Percentiles rank a stretch among this genome's conserved stretches.
Evolutionary conservation across 2,329 filamentous ascomycete species (phyloP).

Genomic region (Botryotinia calthae): DNA sequence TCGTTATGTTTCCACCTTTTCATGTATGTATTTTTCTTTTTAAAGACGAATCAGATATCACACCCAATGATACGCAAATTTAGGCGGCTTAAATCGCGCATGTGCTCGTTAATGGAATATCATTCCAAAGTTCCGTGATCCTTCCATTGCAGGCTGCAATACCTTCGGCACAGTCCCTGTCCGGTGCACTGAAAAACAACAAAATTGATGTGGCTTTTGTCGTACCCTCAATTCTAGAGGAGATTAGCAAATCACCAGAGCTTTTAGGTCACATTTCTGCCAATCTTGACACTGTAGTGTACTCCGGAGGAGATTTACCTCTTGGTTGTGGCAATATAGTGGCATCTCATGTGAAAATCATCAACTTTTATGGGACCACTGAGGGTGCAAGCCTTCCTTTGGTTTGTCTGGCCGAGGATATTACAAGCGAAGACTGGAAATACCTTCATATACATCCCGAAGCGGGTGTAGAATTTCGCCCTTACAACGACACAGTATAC

Average conservation of each 20-base stretch:
- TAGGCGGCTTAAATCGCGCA: not conserved
- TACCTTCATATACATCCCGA: slow-evolving; percentile 2
- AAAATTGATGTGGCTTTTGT: not conserved
- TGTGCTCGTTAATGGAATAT: not conserved
- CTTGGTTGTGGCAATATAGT: not conserved
- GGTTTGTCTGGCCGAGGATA: not conserved
- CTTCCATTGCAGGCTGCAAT: not conserved
- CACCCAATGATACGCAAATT: not conserved
- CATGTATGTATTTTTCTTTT: not conserved
- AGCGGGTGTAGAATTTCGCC: not conserved
- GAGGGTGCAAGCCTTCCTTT: not conserved
- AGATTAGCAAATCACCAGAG: not conserved
- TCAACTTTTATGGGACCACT: not conserved
- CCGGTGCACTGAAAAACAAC: not conserved
- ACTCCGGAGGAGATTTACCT: not conserved
- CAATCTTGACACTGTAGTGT: not conserved
- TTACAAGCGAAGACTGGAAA: not conserved
- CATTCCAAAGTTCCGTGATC: not conserved
- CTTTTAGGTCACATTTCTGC: not conserved
- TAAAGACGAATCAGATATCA: not conserved
- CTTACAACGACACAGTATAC: not conserved
- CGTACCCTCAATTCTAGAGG: not conserved
- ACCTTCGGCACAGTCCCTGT: not conserved
- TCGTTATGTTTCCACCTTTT: not conserved
- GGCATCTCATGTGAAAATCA: not conserved